Evolutionary conservation across 2,329 filamentous ascomycete genomes (phyloP), one percentile per base, ranked within the genome.

Genomic region (Ramularia endophylla): DNA sequence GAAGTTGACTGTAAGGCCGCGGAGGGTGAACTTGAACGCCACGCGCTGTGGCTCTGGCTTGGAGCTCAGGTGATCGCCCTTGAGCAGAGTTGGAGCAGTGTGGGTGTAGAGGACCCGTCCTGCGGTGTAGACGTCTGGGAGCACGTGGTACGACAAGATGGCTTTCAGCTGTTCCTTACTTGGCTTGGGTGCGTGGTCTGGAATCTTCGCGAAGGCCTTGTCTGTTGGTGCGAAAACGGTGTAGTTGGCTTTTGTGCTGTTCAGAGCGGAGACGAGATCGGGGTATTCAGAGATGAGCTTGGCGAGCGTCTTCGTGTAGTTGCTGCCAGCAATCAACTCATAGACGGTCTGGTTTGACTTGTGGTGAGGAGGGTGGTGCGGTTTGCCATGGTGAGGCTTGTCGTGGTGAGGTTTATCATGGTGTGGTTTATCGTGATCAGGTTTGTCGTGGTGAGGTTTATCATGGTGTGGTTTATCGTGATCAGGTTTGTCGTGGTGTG

Each of bases 161-260:
- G 73, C 71, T 66, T 85, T 78, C 47, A 94, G 61, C 33, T 81
- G 65, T 54, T 90, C 81, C 63, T 87, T 82, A 42, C 75, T 74
- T 4, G 81, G 81, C 65, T 86, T 80, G 55, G 62, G 65, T 38
- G 65, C 67, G 44, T 75, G 65, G 47, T 75, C 64, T 1, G 74
- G 74, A 38, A 80, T 72, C 65, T 75, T 77, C 44, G 83, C 77
- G 54, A 95, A 90, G 0, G 87, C 87, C 36, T 73, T 68, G 60
- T 95, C 79, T 1, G 77, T 80, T 0, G 89, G 89, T 2, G 85
- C 84, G 56, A 95, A 94, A 37, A 92, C 65, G 1, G 89, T 95
- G 57, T 83, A 78, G 63, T 90, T 89, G 16, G 76, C 70, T 27
- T 75, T 66, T 2, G 85, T 90, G 56, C 77, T 76, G 65, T 94